A percentile compares a stretch with the other conserved stretches of the same genome.
Evolutionary conservation across 768 basidiomycete genomes (phyloP).

Genomic region (Gyrodon lividus): DNA sequence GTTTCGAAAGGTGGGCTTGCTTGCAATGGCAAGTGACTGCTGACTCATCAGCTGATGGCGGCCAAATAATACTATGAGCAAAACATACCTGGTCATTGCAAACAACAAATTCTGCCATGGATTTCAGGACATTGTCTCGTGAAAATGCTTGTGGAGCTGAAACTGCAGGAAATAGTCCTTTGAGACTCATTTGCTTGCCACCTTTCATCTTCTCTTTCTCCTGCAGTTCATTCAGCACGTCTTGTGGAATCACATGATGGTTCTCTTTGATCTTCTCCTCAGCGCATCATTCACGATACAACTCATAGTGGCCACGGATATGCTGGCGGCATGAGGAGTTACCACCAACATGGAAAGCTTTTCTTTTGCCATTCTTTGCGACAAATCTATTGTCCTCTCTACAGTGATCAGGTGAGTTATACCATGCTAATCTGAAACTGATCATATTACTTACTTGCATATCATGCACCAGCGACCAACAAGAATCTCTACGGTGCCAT

Average conservation of each 20-base stretch:
- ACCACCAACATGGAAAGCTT: neutral
- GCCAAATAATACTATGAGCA: no score
- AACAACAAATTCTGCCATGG: neutral
- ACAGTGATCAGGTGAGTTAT: no score
- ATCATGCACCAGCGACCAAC: no score
- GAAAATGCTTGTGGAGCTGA: neutral
- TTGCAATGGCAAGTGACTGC: no score
- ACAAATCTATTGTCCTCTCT: neutral
- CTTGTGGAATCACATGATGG: neutral
- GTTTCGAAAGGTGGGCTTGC: no score
- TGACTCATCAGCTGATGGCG: no score
- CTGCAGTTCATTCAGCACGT: neutral
- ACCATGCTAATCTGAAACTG: no score
- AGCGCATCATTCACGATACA: neutral
- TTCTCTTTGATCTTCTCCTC: neutral
- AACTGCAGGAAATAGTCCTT: no score
- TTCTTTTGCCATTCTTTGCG: neutral
- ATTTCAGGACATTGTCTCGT: neutral
- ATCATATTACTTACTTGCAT: no score
- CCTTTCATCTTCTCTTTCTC: neutral
- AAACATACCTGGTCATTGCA: neutral
- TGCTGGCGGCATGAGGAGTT: neutral
- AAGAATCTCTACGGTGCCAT: no score
- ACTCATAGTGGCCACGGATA: neutral
- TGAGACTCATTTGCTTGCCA: no score